Base-by-base conservation (phyloP, 768 basidiomycete species). In the Pluteus cervinus region DNA sequence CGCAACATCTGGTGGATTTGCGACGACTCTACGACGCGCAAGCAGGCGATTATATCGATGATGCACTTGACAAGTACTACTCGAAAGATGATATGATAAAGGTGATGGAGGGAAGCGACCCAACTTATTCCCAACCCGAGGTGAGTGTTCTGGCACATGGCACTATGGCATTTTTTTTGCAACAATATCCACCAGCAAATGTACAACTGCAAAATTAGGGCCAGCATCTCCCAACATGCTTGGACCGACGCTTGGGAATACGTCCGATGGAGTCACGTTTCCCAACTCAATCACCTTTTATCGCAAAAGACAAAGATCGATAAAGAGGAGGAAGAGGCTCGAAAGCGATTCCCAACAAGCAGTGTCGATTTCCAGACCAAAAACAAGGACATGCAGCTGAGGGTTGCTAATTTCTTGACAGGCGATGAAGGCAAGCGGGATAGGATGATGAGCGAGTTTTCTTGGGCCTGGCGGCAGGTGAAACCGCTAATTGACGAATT, bases 381-480 rank as follows among this genome's bases (percentile, higher is more conserved):
- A 47, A 17, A 55, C 5, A 64, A 63, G 14, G 73, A 76, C 17
- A 51, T 62, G 0, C 65, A 73, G 54, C 49, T 71, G n/a, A 67
- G 76, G 2, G 60, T 68, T 7, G 76, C 75, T 15, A 58, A 60
- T 33, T 78, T 75, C 47, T 54, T 81, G 21, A 41, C 48, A 5
- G 45, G 46, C 0, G 54, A 63, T 31, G 33, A 33, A 7, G 24
- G 31, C 5, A 59, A 55, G 23, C 61, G 67, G 43, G 77, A 80
- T 37, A 66, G 43, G 47, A 69, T 74, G 63, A 47, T 69, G 51
- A 47, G 43, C 20, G 63, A 75, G 36, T 79, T 61, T 49, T 56
- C 60, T 1, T 81, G 79, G 79, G 63, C 66, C 0, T 75, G 60
- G 57, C 60, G 67, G 26, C 68, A 71, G 37, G 69, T 71, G 14